These are phyloP conservation scores for Debaryomyces coudertii DNA, from an alignment of 1,139 yeast species.

Conservation along the genomic window DNA sequence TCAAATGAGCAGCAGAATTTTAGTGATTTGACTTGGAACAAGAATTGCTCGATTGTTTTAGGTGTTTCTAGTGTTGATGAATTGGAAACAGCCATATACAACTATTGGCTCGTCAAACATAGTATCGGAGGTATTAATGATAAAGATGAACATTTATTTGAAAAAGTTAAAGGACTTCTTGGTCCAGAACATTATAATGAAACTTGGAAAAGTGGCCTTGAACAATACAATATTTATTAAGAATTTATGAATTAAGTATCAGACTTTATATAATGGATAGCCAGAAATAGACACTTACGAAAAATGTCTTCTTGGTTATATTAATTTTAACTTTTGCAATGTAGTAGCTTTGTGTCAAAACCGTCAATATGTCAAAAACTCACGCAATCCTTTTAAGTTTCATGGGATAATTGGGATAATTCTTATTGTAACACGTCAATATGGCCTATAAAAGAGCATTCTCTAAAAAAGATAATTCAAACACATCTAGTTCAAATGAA, in stretches of 20 bases:
- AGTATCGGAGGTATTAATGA: conserved; percentile 33
- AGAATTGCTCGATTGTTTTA: conserved; percentile 63
- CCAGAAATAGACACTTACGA: too few relatives aligned
- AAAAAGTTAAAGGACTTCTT: conserved; percentile 47
- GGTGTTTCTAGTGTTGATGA: conserved; percentile 72
- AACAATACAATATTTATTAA: conserved; percentile 30
- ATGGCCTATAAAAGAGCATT: conserved; percentile 20
- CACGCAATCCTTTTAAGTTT: not conserved
- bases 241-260: not conserved
- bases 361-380: not conserved
- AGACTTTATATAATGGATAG: not conserved
- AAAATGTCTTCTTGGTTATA: too few relatives aligned
- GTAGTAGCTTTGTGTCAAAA: too few relatives aligned
- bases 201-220: conserved; percentile 70
- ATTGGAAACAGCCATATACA: conserved; percentile 61
- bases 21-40: conserved; percentile 27
- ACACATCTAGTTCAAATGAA: conserved; percentile 17
- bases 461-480: conserved; percentile 7
- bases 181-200: conserved; percentile 63
- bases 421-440: conserved; percentile 5
- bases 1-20: conserved; percentile 12
- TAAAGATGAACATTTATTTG: conserved; percentile 47
- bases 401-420: conserved; percentile 8
- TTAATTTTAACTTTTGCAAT: too few relatives aligned
- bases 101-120: conserved; percentile 53